Conservation (phyloP, 2,329 filamentous ascomycete species). For the Hymenoscyphus albidus region DNA sequence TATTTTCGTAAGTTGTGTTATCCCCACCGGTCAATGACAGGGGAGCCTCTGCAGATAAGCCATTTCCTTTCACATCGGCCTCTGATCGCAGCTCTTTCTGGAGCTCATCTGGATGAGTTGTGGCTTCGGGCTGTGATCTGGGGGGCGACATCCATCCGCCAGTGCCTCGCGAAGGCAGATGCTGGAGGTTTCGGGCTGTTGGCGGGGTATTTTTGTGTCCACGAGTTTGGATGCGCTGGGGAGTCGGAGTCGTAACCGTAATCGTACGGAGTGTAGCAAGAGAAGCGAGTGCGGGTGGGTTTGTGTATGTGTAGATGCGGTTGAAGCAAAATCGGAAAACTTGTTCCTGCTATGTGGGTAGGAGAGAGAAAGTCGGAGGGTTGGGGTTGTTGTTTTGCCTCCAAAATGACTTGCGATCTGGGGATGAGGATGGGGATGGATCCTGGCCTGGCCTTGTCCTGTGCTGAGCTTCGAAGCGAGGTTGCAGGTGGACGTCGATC, state of each 20-base stretch:
- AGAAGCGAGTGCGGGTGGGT: not conserved
- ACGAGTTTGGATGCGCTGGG: constrained; percentile 3
- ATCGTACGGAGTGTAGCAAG: constrained; percentile 1
- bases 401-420: constrained; percentile 6
- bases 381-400: constrained; percentile 3
- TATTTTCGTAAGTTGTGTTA: constrained; percentile 7
- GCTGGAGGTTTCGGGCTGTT: constrained; percentile 18
- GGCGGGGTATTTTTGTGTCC: constrained; percentile 29
- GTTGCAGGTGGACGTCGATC: not conserved
- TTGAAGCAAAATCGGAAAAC: not conserved
- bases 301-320: not conserved
- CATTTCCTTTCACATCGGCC: constrained; percentile 9
- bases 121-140: constrained; percentile 27
- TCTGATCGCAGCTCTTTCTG: constrained; percentile 10
- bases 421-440: not conserved
- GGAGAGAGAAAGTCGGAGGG: not conserved
- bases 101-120: constrained; percentile 26
- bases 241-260: not conserved
- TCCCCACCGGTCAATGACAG: constrained; percentile 11
- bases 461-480: constrained; percentile 10
- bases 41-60: constrained; percentile 5
- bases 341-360: not conserved
- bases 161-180: constrained; percentile 30
- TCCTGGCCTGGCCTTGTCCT: not conserved
- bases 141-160: constrained; percentile 35